A percentile compares a stretch with the other conserved stretches of the same genome.
Evolutionary conservation across 2,329 filamentous ascomycete species (phyloP).

Genomic region (Ceratocystis albifundus): DNA sequence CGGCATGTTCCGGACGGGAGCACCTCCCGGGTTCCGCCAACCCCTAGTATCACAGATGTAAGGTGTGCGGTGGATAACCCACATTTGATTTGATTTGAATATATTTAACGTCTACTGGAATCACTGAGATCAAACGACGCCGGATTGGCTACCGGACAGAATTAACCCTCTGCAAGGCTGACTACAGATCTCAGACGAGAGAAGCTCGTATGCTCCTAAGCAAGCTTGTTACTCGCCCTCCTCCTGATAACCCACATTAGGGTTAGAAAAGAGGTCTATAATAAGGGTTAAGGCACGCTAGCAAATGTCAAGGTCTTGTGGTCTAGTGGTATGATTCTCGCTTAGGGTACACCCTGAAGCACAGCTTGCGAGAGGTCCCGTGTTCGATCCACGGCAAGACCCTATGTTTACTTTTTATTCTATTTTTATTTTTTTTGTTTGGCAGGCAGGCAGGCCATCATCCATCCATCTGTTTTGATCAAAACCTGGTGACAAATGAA

Average conservation of each 20-base stretch:
- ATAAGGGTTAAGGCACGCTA: neutral
- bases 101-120: too few species aligned
- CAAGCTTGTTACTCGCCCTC: too few species aligned
- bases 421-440: neutral
- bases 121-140: too few species aligned
- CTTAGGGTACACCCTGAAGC: constrained; percentile 44
- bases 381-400: constrained; percentile 26
- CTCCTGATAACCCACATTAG: too few species aligned
- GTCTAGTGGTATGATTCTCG: constrained; percentile 63
- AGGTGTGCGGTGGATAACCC: neutral
- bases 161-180: too few species aligned
- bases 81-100: too few species aligned
- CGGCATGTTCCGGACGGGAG: too few species aligned
- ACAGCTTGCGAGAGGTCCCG: constrained; percentile 26
- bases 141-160: too few species aligned
- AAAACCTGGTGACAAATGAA: neutral
- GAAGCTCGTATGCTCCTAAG: too few species aligned
- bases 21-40: too few species aligned
- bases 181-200: too few species aligned
- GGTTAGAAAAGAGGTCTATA: neutral
- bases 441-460: too few species aligned
- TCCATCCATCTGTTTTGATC: neutral
- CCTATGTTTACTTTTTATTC: neutral
- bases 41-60: neutral
- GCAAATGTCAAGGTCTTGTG: constrained; percentile 34